Conservation (phyloP, 345 rosid genomes). For the Euphorbia peplus region DNA sequence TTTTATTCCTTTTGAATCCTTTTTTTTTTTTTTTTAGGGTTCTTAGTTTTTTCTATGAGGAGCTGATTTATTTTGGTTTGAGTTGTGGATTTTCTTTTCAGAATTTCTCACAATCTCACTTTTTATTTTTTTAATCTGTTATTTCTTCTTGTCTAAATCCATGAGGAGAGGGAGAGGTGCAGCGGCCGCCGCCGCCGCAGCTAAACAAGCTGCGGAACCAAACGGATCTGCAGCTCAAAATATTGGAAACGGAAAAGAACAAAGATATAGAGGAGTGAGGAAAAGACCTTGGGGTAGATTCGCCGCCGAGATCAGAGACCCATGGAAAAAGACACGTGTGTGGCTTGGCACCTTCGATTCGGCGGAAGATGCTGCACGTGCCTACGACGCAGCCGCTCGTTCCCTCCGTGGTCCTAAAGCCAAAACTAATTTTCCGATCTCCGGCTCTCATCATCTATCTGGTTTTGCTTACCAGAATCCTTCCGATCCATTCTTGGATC, state of each 20-base stretch:
- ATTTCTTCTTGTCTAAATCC: background rate
- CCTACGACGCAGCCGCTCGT: slow-evolving; percentile 85
- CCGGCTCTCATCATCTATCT: slow-evolving; percentile 16
- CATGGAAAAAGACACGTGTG: slow-evolving; percentile 72
- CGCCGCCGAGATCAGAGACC: slow-evolving; percentile 97
- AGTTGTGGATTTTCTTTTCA: background rate
- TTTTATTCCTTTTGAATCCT: slow-evolving; percentile 14
- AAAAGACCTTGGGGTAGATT: slow-evolving; percentile 88
- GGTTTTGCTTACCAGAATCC: slow-evolving; percentile 19
- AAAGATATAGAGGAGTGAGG: slow-evolving; percentile 84
- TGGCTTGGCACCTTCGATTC: slow-evolving; percentile 95
- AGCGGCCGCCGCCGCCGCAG: slow-evolving; percentile 23
- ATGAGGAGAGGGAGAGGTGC: slow-evolving; percentile 72
- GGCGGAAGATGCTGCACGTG: slow-evolving; percentile 90
- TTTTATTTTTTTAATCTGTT: background rate
- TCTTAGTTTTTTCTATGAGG: background rate
- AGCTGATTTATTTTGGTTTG: background rate
- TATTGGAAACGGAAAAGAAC: slow-evolving; percentile 31
- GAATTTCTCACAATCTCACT: background rate
- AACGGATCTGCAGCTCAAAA: slow-evolving; percentile 34
- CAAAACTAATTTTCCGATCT: slow-evolving; percentile 69
- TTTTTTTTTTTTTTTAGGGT: slow-evolving; percentile 1
- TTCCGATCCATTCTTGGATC: slow-evolving; percentile 15
- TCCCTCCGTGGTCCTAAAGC: slow-evolving; percentile 84
- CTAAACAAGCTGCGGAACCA: slow-evolving; percentile 12